Conservation (phyloP, 257 asterid species). For the Solanum tarapatanum region DNA sequence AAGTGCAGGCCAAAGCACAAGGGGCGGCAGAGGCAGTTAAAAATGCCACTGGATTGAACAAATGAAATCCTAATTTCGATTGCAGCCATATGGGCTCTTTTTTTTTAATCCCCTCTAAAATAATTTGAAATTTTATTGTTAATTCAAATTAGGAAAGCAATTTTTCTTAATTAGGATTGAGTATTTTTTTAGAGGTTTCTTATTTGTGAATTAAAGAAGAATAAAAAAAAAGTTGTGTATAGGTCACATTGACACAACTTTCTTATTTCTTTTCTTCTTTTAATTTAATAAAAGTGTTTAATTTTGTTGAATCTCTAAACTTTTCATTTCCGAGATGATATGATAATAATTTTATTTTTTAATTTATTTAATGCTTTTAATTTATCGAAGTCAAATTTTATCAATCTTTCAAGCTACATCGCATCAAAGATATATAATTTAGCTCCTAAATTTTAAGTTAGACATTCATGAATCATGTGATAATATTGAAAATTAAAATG, state of each 20-base stretch:
- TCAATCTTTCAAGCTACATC: neutral
- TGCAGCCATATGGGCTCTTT: neutral
- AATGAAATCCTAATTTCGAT: neutral
- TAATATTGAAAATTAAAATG: neutral
- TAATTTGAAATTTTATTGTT: neutral
- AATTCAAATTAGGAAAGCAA: neutral
- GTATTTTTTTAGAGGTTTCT: neutral
- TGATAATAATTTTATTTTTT: neutral
- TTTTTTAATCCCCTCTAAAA: neutral
- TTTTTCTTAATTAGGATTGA: neutral
- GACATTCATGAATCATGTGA: neutral
- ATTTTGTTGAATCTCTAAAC: neutral
- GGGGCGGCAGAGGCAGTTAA: conserved; percentile 28
- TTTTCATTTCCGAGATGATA: neutral
- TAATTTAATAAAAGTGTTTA: neutral
- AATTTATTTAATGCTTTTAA: neutral
- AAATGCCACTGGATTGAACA: conserved; percentile 18
- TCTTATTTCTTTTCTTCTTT: neutral
- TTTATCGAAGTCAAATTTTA: neutral
- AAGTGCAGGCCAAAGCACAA: conserved; percentile 14
- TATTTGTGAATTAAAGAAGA: neutral
- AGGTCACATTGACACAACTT: neutral
- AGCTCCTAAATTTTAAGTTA: neutral
- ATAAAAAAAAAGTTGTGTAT: neutral
- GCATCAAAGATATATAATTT: neutral